A percentile compares a stretch with the other conserved stretches of the same genome.
These are phyloP conservation scores for Tympanopsis confertula DNA, from an alignment of 2,329 filamentous ascomycete genomes.

Conservation along the genomic window DNA sequence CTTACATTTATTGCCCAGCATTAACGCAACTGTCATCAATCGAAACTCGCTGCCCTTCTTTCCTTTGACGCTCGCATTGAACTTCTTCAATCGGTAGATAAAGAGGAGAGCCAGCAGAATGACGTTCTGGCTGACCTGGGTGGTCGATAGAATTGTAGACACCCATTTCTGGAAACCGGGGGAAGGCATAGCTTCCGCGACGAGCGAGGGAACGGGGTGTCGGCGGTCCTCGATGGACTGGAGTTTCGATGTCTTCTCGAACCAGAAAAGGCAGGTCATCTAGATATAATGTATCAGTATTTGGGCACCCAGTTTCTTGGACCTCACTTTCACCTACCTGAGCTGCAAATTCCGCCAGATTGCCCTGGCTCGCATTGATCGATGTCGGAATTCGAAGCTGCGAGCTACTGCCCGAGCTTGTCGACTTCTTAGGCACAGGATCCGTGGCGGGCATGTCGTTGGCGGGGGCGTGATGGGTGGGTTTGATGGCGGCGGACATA, in stretches of 20 bases:
- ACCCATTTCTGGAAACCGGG: slow-evolving; percentile 89
- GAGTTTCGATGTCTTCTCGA: slow-evolving; percentile 75
- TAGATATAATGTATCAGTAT: slow-evolving; percentile 22
- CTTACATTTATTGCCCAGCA: slow-evolving; percentile 94
- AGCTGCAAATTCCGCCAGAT: slow-evolving; percentile 71
- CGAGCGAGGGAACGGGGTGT: slow-evolving; percentile 22
- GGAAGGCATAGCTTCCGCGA: slow-evolving; percentile 55
- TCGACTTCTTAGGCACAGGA: no score
- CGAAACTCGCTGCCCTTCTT: slow-evolving; percentile 89
- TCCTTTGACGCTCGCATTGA: slow-evolving; percentile 79
- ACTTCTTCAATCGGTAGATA: slow-evolving; percentile 83
- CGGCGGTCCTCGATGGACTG: slow-evolving; percentile 30
- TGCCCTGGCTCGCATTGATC: slow-evolving; percentile 66
- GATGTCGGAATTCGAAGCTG: slow-evolving; percentile 59
- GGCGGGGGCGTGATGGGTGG: no score
- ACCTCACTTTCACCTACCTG: slow-evolving; percentile 39
- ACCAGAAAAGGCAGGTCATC: slow-evolving; percentile 97
- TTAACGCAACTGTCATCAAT: slow-evolving; percentile 83
- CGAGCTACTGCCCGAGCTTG: no score
- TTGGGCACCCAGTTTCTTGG: slow-evolving; percentile 7
- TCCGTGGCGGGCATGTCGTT: no score
- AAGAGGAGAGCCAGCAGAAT: slow-evolving; percentile 82
- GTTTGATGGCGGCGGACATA: no score
- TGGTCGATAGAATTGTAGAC: slow-evolving; percentile 77
- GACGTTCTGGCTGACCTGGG: slow-evolving; percentile 92